phyloP scores from a whole-genome alignment of 2,329 filamentous ascomycete species.

The Chrysoporthe austroafricana region DNA sequence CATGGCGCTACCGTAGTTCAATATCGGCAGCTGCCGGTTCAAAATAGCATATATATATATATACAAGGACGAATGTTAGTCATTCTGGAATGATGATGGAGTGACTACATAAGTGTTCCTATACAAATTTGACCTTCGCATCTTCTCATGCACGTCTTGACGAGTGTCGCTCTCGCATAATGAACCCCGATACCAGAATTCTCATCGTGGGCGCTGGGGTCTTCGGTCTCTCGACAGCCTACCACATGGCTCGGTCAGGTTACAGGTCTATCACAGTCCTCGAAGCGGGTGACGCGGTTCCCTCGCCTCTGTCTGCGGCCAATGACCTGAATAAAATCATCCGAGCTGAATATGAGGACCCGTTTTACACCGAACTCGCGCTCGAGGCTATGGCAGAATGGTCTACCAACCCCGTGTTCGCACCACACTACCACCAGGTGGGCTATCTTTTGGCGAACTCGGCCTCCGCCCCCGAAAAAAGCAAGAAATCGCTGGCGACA shows the following conservation, averaged over 20 bases:
- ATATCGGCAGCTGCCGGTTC: background rate
- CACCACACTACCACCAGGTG: constrained; percentile 52
- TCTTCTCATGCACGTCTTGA: background rate
- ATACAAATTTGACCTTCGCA: background rate
- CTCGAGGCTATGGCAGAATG: constrained; percentile 56
- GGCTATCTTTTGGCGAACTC: constrained; percentile 57
- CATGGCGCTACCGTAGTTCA: background rate
- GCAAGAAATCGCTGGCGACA: constrained; percentile 48
- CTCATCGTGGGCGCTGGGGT: constrained; percentile 51
- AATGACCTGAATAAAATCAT: constrained; percentile 67
- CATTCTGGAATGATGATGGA: background rate
- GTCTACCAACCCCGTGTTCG: constrained; percentile 54
- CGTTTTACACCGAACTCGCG: constrained; percentile 57
- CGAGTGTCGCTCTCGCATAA: background rate
- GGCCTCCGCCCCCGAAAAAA: constrained; percentile 50
- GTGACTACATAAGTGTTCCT: background rate
- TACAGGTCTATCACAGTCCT: constrained; percentile 53
- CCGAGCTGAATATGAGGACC: constrained; percentile 61
- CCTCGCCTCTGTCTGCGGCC: constrained; percentile 56
- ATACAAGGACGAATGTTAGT: background rate
- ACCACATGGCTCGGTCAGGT: constrained; percentile 48
- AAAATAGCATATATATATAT: background rate
- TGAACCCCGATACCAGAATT: constrained; percentile 30
- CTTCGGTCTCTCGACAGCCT: constrained; percentile 55
- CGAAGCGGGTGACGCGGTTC: constrained; percentile 45